Percentiles rank a stretch among this genome's conserved stretches.
phyloP scores from a whole-genome alignment of 108 stramenopile species.

The Fragilariopsis cylindrus region DNA sequence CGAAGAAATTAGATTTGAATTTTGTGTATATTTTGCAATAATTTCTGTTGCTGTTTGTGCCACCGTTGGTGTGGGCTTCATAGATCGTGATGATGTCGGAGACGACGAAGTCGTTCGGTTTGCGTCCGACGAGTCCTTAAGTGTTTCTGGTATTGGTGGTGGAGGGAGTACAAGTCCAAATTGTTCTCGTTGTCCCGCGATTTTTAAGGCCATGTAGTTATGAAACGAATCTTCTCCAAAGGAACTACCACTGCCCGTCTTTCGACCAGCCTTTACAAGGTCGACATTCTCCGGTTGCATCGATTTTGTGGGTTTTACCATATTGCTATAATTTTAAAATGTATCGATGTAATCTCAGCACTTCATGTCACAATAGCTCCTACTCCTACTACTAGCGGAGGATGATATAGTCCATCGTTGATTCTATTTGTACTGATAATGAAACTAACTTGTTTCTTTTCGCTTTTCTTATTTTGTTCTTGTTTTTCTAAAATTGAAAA shows the following conservation, averaged over 20 bases:
- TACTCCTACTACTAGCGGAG: no score
- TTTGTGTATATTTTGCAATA: background rate
- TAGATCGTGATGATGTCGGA: conserved; percentile 27
- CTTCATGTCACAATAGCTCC: no score
- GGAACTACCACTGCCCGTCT: conserved; percentile 20
- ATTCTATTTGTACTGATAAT: no score
- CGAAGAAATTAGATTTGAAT: background rate
- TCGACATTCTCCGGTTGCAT: conserved; percentile 51
- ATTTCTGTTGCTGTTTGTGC: background rate
- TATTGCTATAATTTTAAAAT: conserved; percentile 3
- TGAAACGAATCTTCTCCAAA: conserved; percentile 74
- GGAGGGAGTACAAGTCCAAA: conserved; percentile 75
- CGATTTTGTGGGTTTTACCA: conserved; percentile 56
- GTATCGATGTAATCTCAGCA: background rate
- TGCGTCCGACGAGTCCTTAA: background rate
- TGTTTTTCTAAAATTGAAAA: no score
- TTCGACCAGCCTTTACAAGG: conserved; percentile 32
- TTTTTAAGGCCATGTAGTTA: conserved; percentile 82
- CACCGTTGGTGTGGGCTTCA: conserved; percentile 21
- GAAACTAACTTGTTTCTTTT: no score
- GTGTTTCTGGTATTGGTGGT: conserved; percentile 33
- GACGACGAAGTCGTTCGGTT: conserved; percentile 8
- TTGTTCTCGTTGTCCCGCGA: conserved; percentile 74
- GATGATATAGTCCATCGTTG: no score
- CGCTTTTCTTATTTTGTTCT: no score